A percentile compares a stretch with the other conserved stretches of the same genome.
Evolutionary conservation across 2,329 filamentous ascomycete species (phyloP).

Genomic region (Fusarium guadeloupense): DNA sequence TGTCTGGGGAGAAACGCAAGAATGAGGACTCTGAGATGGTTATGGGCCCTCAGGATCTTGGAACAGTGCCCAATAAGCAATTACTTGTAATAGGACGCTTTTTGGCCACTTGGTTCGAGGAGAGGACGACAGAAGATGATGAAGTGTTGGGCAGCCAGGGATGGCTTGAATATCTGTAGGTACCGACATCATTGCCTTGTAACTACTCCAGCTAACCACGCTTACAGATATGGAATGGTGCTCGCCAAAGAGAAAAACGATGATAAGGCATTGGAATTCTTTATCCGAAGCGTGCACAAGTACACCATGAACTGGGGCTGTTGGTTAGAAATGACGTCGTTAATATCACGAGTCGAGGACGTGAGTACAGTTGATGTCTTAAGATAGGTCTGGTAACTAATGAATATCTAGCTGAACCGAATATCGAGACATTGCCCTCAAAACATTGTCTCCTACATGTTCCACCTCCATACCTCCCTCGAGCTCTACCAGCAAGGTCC

Average conservation of each 20-base stretch:
- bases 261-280: constrained; percentile 81
- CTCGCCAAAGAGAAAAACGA: constrained; percentile 92
- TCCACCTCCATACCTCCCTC: constrained; percentile 88
- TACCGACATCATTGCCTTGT: neutral
- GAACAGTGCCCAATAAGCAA: constrained; percentile 86
- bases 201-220: neutral
- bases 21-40: constrained; percentile 98
- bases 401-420: constrained; percentile 68
- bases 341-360: constrained; percentile 83
- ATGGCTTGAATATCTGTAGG: constrained; percentile 87
- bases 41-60: constrained; percentile 89
- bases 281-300: constrained; percentile 87
- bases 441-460: constrained; percentile 93
- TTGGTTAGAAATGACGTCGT: constrained; percentile 89
- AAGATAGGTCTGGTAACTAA: constrained; percentile 40
- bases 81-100: constrained; percentile 77
- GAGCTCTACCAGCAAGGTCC: constrained; percentile 89
- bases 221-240: constrained; percentile 80
- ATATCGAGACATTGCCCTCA: constrained; percentile 79
- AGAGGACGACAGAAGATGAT: constrained; percentile 67
- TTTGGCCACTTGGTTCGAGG: constrained; percentile 82
- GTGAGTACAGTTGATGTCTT: constrained; percentile 58
- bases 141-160: constrained; percentile 75
- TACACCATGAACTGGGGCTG: constrained; percentile 98
- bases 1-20: constrained; percentile 94